Evolutionary conservation across 2,329 filamentous ascomycete genomes (phyloP).

Genomic region (Septoria petroselini): DNA sequence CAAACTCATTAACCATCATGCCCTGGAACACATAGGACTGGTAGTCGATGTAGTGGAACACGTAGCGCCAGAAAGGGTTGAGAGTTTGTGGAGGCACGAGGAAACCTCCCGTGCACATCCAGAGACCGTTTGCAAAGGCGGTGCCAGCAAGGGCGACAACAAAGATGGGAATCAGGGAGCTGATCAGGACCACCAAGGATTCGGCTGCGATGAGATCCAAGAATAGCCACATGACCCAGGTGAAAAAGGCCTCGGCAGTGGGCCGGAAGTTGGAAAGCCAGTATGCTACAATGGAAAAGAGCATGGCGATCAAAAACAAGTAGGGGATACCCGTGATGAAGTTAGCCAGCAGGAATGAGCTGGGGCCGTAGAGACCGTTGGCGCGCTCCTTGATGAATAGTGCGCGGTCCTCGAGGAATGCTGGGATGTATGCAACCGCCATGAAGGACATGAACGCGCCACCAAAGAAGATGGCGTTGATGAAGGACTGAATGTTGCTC

Average conservation of each 20-base stretch:
- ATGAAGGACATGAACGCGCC: constrained; percentile 51
- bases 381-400: constrained; percentile 71
- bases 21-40: constrained; percentile 80
- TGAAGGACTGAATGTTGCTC: constrained; percentile 72
- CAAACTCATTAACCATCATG: constrained; percentile 88
- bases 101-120: constrained; percentile 83
- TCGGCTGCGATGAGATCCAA: constrained; percentile 79
- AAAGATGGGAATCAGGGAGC: constrained; percentile 70
- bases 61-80: constrained; percentile 80
- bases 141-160: constrained; percentile 73
- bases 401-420: constrained; percentile 71
- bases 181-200: constrained; percentile 72
- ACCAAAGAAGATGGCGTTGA: constrained; percentile 67
- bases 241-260: constrained; percentile 64
- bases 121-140: constrained; percentile 80
- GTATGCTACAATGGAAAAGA: constrained; percentile 74
- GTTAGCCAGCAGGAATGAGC: constrained; percentile 69
- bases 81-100: constrained; percentile 67
- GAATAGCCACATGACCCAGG: constrained; percentile 79
- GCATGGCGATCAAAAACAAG: constrained; percentile 68
- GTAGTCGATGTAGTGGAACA: constrained; percentile 84
- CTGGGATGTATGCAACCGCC: constrained; percentile 72
- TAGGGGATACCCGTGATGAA: constrained; percentile 78
- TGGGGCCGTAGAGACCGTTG: constrained; percentile 73
- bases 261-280: constrained; percentile 74